Percentiles rank a stretch among this genome's conserved stretches.
These are phyloP conservation scores for Tetrapyrgos nigripes DNA, from an alignment of 1,284 basidiomycete species.

Conservation along the genomic window DNA sequence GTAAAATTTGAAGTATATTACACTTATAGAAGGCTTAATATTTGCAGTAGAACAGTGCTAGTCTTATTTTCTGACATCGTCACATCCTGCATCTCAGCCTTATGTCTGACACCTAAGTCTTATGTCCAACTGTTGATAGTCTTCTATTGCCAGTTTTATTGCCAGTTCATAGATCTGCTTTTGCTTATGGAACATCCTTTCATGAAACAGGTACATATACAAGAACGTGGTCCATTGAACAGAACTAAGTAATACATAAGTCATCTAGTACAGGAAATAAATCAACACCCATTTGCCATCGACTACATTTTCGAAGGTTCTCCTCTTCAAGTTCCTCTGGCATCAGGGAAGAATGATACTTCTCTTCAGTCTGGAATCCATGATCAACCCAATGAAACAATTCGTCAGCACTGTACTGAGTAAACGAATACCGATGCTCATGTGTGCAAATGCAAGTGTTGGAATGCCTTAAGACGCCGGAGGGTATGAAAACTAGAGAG, in stretches of 20 bases:
- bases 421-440: conserved; percentile 13
- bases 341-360: not conserved
- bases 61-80: no score
- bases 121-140: no score
- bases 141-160: no score
- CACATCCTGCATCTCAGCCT: no score
- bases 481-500: conserved; percentile 14
- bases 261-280: not conserved
- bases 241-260: not conserved
- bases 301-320: not conserved
- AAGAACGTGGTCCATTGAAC: no score
- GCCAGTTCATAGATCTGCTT: no score
- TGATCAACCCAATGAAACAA: conserved; percentile 32
- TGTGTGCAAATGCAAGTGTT: not conserved
- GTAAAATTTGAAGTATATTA: no score
- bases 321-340: not conserved
- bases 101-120: no score
- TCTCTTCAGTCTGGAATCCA: conserved; percentile 13
- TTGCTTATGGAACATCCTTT: no score
- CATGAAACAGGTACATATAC: no score
- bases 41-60: no score
- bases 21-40: no score
- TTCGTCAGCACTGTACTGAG: conserved; percentile 22
- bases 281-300: conserved; percentile 1
- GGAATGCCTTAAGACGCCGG: conserved; percentile 10